Evolutionary conservation across 345 rosid genomes (phyloP).

Genomic region (Dipteronia dyeriana): DNA sequence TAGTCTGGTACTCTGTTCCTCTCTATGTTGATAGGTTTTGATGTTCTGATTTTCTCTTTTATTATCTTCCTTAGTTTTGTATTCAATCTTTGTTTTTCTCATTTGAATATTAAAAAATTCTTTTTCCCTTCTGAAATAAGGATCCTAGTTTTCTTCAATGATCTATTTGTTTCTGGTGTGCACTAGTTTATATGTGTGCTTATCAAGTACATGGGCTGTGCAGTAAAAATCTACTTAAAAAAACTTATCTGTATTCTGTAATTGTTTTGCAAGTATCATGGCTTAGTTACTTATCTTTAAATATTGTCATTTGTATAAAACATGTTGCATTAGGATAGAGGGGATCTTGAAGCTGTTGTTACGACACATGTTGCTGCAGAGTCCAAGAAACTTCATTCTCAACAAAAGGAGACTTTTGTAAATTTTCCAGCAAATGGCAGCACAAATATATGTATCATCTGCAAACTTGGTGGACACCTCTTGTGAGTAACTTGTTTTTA

Average conservation of each 20-base stretch:
- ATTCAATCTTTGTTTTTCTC: not conserved
- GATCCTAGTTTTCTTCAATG: slow-evolving; percentile 1
- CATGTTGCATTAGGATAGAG: slow-evolving; percentile 64
- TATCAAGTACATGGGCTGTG: not conserved
- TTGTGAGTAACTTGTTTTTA: slow-evolving; percentile 41
- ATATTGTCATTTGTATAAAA: slow-evolving; percentile 25
- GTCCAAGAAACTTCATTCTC: slow-evolving; percentile 15
- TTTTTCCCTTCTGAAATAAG: not conserved
- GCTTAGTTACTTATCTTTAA: slow-evolving; percentile 15
- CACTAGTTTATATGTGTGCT: not conserved
- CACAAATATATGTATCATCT: slow-evolving; percentile 35
- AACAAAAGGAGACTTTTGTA: slow-evolving; percentile 25
- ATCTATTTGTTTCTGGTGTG: not conserved
- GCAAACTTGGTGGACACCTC: slow-evolving; percentile 53
- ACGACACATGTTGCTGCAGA: slow-evolving; percentile 33
- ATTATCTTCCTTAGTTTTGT: too few species aligned
- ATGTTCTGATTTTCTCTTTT: not conserved
- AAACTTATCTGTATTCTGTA: not conserved
- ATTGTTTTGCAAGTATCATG: not conserved
- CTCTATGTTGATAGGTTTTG: not conserved
- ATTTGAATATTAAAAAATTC: not conserved
- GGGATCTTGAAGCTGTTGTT: slow-evolving; percentile 43
- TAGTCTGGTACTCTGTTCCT: not conserved
- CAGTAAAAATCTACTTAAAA: not conserved
- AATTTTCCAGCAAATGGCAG: slow-evolving; percentile 20